Conservation (phyloP, 192 early-diverging fungal genomes). For the Chytriomyces sp. region DNA sequence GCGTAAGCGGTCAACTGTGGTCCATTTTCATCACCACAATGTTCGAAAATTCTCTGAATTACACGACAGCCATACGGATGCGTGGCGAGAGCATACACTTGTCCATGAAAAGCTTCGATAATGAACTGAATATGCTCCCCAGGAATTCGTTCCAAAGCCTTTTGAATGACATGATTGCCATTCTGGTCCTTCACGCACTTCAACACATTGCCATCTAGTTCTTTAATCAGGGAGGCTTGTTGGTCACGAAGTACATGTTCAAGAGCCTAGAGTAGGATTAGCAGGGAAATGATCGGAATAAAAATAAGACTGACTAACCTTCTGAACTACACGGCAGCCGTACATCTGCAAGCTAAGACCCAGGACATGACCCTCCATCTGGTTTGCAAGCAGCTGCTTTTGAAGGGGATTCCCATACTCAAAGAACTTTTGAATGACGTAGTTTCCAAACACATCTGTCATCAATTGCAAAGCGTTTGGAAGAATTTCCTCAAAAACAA, state of each 20-base stretch:
- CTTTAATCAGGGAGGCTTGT: conserved; percentile 86
- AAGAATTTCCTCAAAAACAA: conserved; percentile 95
- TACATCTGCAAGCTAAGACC: conserved; percentile 98
- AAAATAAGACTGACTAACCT: conserved; percentile 51
- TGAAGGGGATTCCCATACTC: conserved; percentile 94
- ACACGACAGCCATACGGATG: conserved; percentile 99
- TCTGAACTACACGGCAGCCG: conserved; percentile 98
- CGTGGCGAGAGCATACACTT: conserved; percentile 93
- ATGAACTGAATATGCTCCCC: conserved; percentile 94
- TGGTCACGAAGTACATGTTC: conserved; percentile 91
- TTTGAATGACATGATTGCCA: conserved; percentile 99
- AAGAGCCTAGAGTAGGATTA: conserved; percentile 60
- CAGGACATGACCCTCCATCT: conserved; percentile 96
- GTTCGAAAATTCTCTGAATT: conserved; percentile 99
- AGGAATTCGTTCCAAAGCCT: conserved; percentile 96
- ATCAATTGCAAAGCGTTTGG: conserved; percentile 90
- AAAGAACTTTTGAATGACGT: conserved; percentile 99
- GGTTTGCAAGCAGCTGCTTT: conserved; percentile 87
- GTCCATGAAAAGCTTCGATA: conserved; percentile 95
- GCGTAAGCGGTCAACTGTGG: conserved; percentile 32
- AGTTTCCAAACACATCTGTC: conserved; percentile 99
- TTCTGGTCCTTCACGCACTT: conserved; percentile 99
- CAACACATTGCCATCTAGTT: conserved; percentile 93
- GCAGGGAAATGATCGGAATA: background rate
- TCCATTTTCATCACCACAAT: conserved; percentile 80